Evolutionary conservation across 2,329 filamentous ascomycete genomes (phyloP).

Genomic region (Hymenoscyphus linearis): DNA sequence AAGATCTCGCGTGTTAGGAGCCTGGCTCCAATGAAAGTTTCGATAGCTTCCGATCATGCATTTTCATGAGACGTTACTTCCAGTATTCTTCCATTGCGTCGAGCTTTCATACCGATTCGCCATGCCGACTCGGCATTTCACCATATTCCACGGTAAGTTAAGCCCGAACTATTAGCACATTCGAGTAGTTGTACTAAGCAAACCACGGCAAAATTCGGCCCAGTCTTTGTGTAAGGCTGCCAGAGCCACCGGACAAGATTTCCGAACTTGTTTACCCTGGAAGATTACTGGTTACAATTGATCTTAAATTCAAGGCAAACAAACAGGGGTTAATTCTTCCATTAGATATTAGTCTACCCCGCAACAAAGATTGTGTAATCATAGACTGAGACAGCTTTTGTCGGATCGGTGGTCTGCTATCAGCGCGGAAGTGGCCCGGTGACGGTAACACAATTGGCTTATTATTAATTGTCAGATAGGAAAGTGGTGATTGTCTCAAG

Average conservation of each 20-base stretch:
- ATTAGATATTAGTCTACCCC: not conserved
- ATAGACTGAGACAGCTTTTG: not conserved
- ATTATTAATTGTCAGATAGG: not conserved
- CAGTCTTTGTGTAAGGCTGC: not conserved
- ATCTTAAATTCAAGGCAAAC: not conserved
- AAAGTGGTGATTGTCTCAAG: not conserved
- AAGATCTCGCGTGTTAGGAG: not conserved
- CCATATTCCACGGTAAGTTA: not conserved
- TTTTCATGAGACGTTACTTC: not conserved
- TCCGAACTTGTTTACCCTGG: not conserved
- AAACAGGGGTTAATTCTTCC: not conserved
- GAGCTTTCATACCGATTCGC: not conserved
- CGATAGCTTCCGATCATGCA: not conserved
- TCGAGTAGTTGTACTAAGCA: not conserved
- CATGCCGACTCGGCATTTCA: not conserved
- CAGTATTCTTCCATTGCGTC: not conserved
- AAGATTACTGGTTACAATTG: not conserved
- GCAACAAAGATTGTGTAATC: not conserved
- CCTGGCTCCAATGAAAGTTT: not conserved
- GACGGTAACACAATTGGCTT: not conserved
- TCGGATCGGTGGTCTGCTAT: not conserved
- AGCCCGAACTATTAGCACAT: not conserved
- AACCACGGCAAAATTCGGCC: not conserved
- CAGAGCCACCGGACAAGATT: not conserved
- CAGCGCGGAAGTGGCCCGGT: not conserved